These are phyloP conservation scores for Coleophoma cylindrospora DNA, from an alignment of 2,329 filamentous ascomycete species.

Conservation along the genomic window DNA sequence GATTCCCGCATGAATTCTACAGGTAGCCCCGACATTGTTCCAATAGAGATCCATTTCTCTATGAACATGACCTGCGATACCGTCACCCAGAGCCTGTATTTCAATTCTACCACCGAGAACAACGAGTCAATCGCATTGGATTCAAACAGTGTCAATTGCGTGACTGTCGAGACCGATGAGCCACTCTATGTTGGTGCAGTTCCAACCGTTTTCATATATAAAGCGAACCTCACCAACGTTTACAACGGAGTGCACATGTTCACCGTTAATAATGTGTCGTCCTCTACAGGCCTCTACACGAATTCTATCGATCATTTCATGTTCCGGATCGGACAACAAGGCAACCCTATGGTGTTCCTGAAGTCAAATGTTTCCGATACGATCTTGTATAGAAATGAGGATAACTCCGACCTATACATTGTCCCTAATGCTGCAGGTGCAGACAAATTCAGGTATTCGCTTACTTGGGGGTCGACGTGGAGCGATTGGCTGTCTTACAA, in stretches of 20 bases:
- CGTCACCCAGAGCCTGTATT: conserved; percentile 41
- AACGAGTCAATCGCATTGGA: conserved; percentile 37
- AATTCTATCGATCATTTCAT: conserved; percentile 52
- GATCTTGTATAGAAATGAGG: conserved; percentile 38
- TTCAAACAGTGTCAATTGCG: conserved; percentile 34
- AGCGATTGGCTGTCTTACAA: conserved; percentile 51
- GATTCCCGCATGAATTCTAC: conserved; percentile 46
- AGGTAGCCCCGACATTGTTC: conserved; percentile 11
- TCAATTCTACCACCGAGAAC: conserved; percentile 46
- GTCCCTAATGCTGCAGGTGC: conserved; percentile 55
- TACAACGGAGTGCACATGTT: conserved; percentile 55
- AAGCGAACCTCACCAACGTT: conserved; percentile 45
- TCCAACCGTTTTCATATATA: conserved; percentile 47
- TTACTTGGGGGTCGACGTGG: conserved; percentile 42
- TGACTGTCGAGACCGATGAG: conserved; percentile 2
- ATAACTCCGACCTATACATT: conserved; percentile 34
- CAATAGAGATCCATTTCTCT: conserved; percentile 53
- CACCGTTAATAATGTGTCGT: conserved; percentile 48
- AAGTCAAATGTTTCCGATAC: conserved; percentile 51
- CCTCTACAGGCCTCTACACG: conserved; percentile 22
- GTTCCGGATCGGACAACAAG: conserved; percentile 48
- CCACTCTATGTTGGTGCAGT: conserved; percentile 43
- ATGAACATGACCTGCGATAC: conserved; percentile 52
- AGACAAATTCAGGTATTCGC: conserved; percentile 39
- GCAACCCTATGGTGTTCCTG: conserved; percentile 57